Percentiles rank a stretch among this genome's conserved stretches.
Evolutionary conservation across 805 yeast genomes (phyloP).

Genomic region (Metschnikowia lachancei): DNA sequence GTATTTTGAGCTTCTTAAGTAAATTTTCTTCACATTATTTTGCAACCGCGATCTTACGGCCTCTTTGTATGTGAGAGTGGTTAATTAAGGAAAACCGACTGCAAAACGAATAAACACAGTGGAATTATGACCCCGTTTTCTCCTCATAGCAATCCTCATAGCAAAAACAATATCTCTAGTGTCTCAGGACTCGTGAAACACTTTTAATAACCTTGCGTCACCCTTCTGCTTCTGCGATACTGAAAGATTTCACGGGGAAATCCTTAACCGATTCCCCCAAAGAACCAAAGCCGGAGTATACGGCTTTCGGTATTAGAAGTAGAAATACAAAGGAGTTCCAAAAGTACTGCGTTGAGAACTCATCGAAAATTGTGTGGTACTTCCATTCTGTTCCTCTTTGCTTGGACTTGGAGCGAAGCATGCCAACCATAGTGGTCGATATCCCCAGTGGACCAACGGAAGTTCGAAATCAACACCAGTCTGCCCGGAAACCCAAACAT

Average conservation of each 20-base stretch:
- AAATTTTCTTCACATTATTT: too few species aligned
- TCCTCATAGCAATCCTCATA: too few species aligned
- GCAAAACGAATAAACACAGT: too few species aligned
- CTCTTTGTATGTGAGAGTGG: too few species aligned
- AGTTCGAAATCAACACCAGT: conserved; percentile 90
- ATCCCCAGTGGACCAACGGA: conserved; percentile 99
- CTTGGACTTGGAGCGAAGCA: conserved; percentile 36
- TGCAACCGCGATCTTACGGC: too few species aligned
- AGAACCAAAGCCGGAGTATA: conserved; percentile 5
- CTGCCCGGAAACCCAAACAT: conserved; percentile 83
- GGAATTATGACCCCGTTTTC: conserved; percentile 2
- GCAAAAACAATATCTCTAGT: neutral
- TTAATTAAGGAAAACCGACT: too few species aligned
- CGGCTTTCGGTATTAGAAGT: conserved; percentile 25
- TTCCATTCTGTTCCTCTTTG: conserved; percentile 72
- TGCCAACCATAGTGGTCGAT: conserved; percentile 81
- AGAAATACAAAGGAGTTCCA: conserved; percentile 39
- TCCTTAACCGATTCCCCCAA: conserved; percentile 5
- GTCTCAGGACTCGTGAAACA: conserved; percentile 10
- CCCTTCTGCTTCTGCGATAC: conserved; percentile 4
- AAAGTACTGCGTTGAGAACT: conserved; percentile 41
- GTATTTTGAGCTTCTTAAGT: too few species aligned
- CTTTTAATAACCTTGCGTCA: conserved; percentile 14
- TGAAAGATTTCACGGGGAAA: neutral
- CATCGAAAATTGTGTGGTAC: conserved; percentile 49